phyloP scores from a whole-genome alignment of 2,329 filamentous ascomycete genomes.

The Trematosphaeria pertusa region DNA sequence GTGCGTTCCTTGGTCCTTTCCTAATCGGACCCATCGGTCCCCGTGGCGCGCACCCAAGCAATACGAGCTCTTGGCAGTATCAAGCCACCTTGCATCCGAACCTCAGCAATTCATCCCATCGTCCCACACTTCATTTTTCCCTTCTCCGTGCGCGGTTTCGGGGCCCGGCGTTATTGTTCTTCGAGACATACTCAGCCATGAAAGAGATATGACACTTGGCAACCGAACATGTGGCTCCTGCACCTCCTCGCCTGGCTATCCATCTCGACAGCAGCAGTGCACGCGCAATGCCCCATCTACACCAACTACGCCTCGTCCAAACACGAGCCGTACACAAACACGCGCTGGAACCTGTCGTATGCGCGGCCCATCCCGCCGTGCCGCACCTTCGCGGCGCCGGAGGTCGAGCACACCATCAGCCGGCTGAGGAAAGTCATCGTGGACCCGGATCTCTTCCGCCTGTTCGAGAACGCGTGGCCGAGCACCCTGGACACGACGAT shows the following conservation, averaged over 20 bases:
- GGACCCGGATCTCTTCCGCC: constrained; percentile 67
- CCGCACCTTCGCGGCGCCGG: constrained; percentile 52
- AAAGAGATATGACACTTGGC: neutral
- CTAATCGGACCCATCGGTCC: neutral
- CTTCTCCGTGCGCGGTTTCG: no score
- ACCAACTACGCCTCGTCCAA: constrained; percentile 45
- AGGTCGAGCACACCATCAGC: constrained; percentile 50
- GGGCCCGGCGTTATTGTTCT: no score
- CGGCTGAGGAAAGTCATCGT: constrained; percentile 46
- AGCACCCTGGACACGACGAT: constrained; percentile 80
- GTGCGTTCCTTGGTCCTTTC: constrained; percentile 2
- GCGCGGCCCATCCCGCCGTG: constrained; percentile 53
- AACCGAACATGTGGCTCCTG: constrained; percentile 12
- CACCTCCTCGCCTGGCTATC: constrained; percentile 11
- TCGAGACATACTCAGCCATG: neutral
- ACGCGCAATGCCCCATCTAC: constrained; percentile 53
- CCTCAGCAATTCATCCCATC: no score
- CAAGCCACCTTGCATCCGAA: constrained; percentile 11
- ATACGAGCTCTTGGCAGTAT: constrained; percentile 8
- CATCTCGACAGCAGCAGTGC: constrained; percentile 20
- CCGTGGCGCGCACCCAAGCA: no score
- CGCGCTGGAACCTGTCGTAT: constrained; percentile 52
- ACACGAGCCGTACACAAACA: constrained; percentile 52
- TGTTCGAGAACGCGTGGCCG: constrained; percentile 76
- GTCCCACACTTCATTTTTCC: no score